phyloP scores from a whole-genome alignment of 176 grass and related monocot species.

The Miscanthus lutarioriparius region DNA sequence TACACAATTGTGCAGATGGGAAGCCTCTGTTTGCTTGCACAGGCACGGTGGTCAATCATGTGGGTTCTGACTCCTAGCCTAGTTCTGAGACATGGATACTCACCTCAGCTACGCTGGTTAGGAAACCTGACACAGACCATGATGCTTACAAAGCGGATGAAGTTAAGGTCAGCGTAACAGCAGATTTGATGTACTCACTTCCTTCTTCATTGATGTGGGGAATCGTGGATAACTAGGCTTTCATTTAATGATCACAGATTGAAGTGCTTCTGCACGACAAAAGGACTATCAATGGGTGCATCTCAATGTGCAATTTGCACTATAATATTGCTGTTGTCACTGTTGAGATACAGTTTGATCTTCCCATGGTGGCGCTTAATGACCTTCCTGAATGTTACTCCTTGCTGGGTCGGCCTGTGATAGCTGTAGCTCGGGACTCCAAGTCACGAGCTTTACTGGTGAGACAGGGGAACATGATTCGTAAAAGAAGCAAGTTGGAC shows the following conservation, averaged over 20 bases:
- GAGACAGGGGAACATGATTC: background rate
- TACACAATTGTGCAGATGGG: slow-evolving; percentile 1
- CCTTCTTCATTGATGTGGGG: background rate
- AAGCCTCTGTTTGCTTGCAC: background rate
- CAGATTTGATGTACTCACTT: background rate
- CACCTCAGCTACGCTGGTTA: slow-evolving; percentile 13
- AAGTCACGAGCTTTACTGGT: background rate
- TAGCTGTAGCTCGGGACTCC: background rate
- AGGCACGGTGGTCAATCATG: slow-evolving; percentile 17
- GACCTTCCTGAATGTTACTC: slow-evolving; percentile 15
- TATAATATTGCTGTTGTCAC: slow-evolving; percentile 3
- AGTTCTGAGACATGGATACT: slow-evolving; percentile 32
- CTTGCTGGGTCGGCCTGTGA: background rate
- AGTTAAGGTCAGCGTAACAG: background rate
- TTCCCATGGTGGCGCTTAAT: slow-evolving; percentile 13
- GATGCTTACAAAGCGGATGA: background rate
- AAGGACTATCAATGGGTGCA: background rate
- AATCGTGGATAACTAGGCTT: background rate
- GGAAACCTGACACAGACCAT: background rate
- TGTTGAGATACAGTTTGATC: slow-evolving; percentile 1
- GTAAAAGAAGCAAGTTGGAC: background rate
- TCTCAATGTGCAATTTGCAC: slow-evolving; percentile 4
- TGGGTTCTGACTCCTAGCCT: background rate
- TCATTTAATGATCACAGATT: background rate
- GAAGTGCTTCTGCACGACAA: slow-evolving; percentile 19